phyloP scores from a whole-genome alignment of 164 flowering plant species.

The Kalanchoe fedtschenkoi region DNA sequence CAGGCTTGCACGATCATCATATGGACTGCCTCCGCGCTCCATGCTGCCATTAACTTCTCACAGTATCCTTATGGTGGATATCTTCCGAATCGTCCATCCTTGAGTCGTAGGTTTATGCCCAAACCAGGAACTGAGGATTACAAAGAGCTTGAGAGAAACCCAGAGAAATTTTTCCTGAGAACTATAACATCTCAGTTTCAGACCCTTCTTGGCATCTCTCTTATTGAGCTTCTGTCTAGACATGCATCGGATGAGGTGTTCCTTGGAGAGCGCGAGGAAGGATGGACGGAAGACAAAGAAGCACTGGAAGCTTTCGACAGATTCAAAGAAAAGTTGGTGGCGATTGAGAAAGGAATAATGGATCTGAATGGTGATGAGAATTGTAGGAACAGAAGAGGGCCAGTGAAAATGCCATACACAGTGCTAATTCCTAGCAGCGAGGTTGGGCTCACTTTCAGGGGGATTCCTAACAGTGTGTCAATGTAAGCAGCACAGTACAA shows the following conservation, averaged over 20 bases:
- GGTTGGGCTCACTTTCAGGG: conserved; percentile 8
- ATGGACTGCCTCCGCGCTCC: conserved; percentile 16
- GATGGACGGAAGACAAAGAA: conserved; percentile 8
- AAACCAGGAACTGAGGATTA: conserved; percentile 13
- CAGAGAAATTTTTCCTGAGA: conserved; percentile 10
- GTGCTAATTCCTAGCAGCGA: conserved; percentile 10
- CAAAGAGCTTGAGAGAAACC: conserved; percentile 9
- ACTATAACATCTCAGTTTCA: conserved; percentile 11
- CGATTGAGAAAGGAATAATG: conserved; percentile 6
- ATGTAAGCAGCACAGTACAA: too few species aligned
- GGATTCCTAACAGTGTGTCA: conserved; percentile 10
- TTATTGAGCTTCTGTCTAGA: conserved; percentile 14
- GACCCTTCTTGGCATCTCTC: conserved; percentile 12
- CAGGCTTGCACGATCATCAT: conserved; percentile 11
- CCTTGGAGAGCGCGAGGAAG: conserved; percentile 12
- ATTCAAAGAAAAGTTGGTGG: conserved; percentile 3
- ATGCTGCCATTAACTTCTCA: conserved; percentile 11
- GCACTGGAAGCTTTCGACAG: conserved; percentile 6
- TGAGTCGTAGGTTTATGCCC: conserved; percentile 13
- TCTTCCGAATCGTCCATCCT: conserved; percentile 8
- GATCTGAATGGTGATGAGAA: conserved; percentile 7
- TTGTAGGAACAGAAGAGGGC: conserved; percentile 10
- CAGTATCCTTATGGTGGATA: conserved; percentile 14
- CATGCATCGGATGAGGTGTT: conserved; percentile 13
- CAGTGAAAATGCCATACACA: conserved; percentile 11